These are phyloP conservation scores for Cladochytrium replicatum DNA, from an alignment of 192 early-diverging fungal genomes.

Conservation along the genomic window DNA sequence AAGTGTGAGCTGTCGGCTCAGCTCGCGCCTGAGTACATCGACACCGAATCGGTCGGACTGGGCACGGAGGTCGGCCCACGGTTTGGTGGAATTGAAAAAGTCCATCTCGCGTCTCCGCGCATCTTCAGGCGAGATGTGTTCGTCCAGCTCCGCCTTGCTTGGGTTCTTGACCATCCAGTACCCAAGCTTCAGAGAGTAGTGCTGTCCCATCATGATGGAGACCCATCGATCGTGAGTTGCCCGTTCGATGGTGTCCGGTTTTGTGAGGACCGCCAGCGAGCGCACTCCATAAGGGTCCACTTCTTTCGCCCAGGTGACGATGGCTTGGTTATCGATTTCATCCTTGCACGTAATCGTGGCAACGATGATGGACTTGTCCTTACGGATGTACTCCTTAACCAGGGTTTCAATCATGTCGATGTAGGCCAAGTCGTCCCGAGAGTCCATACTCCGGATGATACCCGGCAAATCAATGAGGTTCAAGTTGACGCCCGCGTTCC, in stretches of 20 bases:
- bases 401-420: conserved; percentile 39
- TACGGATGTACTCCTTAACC: conserved; percentile 35
- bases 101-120: conserved; percentile 19
- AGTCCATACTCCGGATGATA: conserved; percentile 40
- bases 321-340: conserved; percentile 51
- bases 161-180: conserved; percentile 47
- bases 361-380: conserved; percentile 42
- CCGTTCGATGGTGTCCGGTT: conserved; percentile 49
- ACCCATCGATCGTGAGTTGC: conserved; percentile 42
- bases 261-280: conserved; percentile 52
- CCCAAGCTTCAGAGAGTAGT: conserved; percentile 35
- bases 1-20: conserved; percentile 24
- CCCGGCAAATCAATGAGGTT: conserved; percentile 54
- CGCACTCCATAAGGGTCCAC: conserved; percentile 40
- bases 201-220: conserved; percentile 35
- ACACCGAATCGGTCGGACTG: conserved; percentile 35
- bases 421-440: conserved; percentile 27
- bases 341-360: conserved; percentile 48
- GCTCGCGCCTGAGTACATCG: conserved; percentile 19
- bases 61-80: conserved; percentile 23
- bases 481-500: conserved; percentile 35
- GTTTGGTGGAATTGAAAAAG: conserved; percentile 21
- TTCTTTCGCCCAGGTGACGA: conserved; percentile 37
- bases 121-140: conserved; percentile 19
- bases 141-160: conserved; percentile 26